Base-by-base conservation (phyloP, 306 rosid species). In the Castanea mollissima region DNA sequence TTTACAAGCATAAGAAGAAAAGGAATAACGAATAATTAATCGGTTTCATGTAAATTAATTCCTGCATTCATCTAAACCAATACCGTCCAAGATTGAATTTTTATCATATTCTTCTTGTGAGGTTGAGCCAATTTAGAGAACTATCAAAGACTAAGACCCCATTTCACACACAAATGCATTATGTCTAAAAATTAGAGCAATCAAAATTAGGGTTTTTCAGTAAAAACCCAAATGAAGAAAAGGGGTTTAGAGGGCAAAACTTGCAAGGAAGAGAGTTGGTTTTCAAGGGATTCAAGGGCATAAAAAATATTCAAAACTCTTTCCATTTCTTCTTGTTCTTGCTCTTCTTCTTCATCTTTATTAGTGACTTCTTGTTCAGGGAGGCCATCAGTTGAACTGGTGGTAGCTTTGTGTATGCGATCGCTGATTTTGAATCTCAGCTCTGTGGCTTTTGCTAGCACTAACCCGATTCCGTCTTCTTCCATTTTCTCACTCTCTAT, bases 361-460 rank as follows among this genome's bases (percentile, higher is more conserved):
- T 69, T 76, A 23, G 64, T 71, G 63, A 27, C 74, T 76, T 75
- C 74, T 19, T 55, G 69, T 23, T 14, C 16, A 6, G 82, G 69
- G 25, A 76, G 71, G 60, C 78, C 90, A 54, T 85, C 73, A 70
- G 13, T 52, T 15, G 85, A 20, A 5, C 78, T 16, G 20, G 58
- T n/a, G 34, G 80, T 25, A 57, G 86, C 80, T 27, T 78, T 86
- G 84, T 84, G 87, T 80, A 92, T 80, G 84, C 92, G 89, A 76
- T 88, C 89, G 77, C 79, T 76, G 91, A 95, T 95, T 87, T 95
- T 92, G 67, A 89, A 79, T 21, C 98, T 74, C 1, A 95, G 96
- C 81, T 95, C 98, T 8, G 94, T 95, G 77, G 99, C 99, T 86
- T 93, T 91, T 0, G 96, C 91, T 38, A 95, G 84, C 60, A 95